Evolutionary conservation across 2,329 filamentous ascomycete species (phyloP).

Genomic region (Orbilia quercus): DNA sequence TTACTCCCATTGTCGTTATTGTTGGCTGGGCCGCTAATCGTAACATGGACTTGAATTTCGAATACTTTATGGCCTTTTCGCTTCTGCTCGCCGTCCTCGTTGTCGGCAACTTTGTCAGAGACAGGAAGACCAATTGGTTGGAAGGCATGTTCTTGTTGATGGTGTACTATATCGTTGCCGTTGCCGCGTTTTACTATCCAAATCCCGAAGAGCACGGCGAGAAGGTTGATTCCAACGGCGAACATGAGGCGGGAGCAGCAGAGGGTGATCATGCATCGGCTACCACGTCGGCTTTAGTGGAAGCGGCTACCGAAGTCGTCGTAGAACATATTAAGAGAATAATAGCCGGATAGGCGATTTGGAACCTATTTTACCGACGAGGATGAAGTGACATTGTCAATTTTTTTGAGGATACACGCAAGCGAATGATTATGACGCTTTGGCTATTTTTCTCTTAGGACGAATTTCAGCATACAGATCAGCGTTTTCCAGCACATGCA

Average conservation of each 20-base stretch:
- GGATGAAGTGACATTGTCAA: too few species aligned
- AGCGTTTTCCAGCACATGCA: slow-evolving; percentile 4
- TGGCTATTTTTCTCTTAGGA: too few species aligned
- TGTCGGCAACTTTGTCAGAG: slow-evolving; percentile 85
- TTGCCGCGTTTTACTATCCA: slow-evolving; percentile 44
- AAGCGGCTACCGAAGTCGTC: slow-evolving; percentile 32
- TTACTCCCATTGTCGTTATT: slow-evolving; percentile 83
- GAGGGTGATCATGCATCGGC: slow-evolving; percentile 15
- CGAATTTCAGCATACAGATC: not conserved
- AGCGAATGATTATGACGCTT: too few species aligned
- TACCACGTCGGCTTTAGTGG: slow-evolving; percentile 21
- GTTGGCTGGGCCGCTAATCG: slow-evolving; percentile 81
- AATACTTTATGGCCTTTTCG: slow-evolving; percentile 86
- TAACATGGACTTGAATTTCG: slow-evolving; percentile 82
- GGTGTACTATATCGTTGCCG: slow-evolving; percentile 51
- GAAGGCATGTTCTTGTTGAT: slow-evolving; percentile 84
- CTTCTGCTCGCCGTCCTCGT: slow-evolving; percentile 86
- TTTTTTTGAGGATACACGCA: too few species aligned
- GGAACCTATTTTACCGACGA: too few species aligned
- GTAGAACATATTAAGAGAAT: slow-evolving; percentile 41
- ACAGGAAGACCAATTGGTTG: slow-evolving; percentile 89
- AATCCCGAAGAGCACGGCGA: slow-evolving; percentile 29
- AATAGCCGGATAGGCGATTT: slow-evolving; percentile 24
- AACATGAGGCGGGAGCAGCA: not conserved
- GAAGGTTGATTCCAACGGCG: slow-evolving; percentile 25